Conservation (phyloP, 768 basidiomycete genomes). For the Termitomyces sp. region DNA sequence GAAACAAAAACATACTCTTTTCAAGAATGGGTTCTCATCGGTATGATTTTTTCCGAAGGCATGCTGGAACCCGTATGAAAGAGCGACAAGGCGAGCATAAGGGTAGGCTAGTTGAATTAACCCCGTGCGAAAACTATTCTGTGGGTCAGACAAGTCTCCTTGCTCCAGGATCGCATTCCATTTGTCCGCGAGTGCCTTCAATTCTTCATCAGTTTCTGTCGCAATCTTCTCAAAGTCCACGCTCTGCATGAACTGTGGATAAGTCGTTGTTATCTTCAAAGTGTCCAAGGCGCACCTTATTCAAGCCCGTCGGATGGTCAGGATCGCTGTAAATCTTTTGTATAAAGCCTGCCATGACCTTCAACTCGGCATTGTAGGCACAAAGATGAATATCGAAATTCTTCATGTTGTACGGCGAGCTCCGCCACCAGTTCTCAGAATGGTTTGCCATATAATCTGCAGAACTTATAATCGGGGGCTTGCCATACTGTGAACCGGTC, state of each 20-base stretch:
- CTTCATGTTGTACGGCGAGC: constrained; percentile 60
- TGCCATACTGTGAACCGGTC: constrained; percentile 84
- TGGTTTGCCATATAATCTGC: constrained; percentile 73
- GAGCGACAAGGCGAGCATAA: constrained; percentile 62
- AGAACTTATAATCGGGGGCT: constrained; percentile 73
- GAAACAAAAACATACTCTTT: constrained; percentile 42
- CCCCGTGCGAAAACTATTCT: constrained; percentile 56
- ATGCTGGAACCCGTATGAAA: constrained; percentile 77
- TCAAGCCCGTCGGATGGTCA: constrained; percentile 66
- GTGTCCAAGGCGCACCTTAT: constrained; percentile 45
- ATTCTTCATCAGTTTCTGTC: constrained; percentile 61
- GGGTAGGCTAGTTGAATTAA: constrained; percentile 58
- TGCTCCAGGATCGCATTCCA: constrained; percentile 54
- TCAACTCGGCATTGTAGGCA: constrained; percentile 72
- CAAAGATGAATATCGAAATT: constrained; percentile 80
- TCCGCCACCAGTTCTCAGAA: constrained; percentile 65
- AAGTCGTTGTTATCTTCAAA: neutral
- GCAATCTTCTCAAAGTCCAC: constrained; percentile 62
- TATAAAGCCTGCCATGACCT: constrained; percentile 55
- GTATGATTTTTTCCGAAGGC: constrained; percentile 57
- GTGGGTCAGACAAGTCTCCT: constrained; percentile 48
- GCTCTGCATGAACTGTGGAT: constrained; percentile 30
- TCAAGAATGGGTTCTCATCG: constrained; percentile 62
- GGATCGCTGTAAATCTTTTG: constrained; percentile 69
- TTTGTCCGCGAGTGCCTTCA: constrained; percentile 45